These are phyloP conservation scores for Spinacia oleracea DNA, from an alignment of 179 eudicot species.

Conservation along the genomic window DNA sequence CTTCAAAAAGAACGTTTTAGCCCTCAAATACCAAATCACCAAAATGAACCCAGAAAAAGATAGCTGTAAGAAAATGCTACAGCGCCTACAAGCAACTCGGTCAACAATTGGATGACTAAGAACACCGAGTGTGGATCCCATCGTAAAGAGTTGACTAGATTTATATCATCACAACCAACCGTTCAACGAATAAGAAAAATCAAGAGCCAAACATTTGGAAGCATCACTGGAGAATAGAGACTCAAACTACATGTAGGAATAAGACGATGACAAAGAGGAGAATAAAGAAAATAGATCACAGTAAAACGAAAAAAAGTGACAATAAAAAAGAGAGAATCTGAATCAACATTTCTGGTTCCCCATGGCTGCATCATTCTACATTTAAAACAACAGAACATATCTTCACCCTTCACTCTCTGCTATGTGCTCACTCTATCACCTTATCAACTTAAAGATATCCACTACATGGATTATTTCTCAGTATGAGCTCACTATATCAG, in stretches of 20 bases:
- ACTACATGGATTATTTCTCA: neutral
- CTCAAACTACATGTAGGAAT: neutral
- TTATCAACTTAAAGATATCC: neutral
- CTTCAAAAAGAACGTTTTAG: neutral
- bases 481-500: neutral
- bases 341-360: neutral
- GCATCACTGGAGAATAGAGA: conserved; percentile 1
- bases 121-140: neutral
- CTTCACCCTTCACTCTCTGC: neutral
- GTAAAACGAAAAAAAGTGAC: neutral
- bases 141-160: neutral
- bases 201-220: neutral
- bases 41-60: neutral
- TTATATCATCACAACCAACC: neutral
- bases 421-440: neutral
- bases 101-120: neutral
- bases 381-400: neutral
- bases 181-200: neutral
- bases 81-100: too few relatives aligned
- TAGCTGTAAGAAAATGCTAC: neutral
- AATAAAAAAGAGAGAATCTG: neutral
- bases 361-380: neutral
- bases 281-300: neutral
- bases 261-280: neutral
- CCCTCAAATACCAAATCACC: neutral